phyloP scores from a whole-genome alignment of 306 rosid species.

The Cucumis hystrix region DNA sequence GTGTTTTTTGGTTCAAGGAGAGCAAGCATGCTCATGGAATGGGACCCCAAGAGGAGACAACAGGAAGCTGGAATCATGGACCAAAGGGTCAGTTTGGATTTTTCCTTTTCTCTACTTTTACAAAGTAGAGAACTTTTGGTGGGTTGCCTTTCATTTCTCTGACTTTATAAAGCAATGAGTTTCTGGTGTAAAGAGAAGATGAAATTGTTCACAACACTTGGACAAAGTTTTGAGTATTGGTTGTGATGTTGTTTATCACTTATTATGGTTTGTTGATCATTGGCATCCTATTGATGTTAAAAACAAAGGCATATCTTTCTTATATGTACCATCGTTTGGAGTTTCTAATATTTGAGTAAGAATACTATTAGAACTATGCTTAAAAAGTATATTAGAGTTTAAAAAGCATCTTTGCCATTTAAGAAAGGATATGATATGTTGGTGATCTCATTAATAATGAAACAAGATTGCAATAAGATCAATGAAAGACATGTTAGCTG shows the following conservation, averaged over 20 bases:
- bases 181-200: background rate
- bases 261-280: background rate
- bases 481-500: too few species aligned
- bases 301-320: too few species aligned
- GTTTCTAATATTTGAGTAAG: too few species aligned
- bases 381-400: too few species aligned
- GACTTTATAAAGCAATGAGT: background rate
- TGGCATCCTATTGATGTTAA: background rate
- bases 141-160: background rate
- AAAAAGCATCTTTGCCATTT: too few species aligned
- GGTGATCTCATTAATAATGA: too few species aligned
- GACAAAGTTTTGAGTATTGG: background rate
- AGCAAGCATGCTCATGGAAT: constrained; percentile 19
- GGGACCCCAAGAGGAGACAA: constrained; percentile 20
- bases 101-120: background rate
- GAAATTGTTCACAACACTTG: background rate
- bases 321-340: too few species aligned
- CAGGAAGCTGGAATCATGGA: constrained; percentile 3
- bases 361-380: too few species aligned
- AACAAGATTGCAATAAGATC: too few species aligned
- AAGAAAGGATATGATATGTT: too few species aligned
- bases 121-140: background rate
- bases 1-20: constrained; percentile 6
- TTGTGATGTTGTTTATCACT: background rate
- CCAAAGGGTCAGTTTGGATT: background rate